Conservation (phyloP, 495 filamentous ascomycete genomes). For the Penicillium riverlandense region DNA sequence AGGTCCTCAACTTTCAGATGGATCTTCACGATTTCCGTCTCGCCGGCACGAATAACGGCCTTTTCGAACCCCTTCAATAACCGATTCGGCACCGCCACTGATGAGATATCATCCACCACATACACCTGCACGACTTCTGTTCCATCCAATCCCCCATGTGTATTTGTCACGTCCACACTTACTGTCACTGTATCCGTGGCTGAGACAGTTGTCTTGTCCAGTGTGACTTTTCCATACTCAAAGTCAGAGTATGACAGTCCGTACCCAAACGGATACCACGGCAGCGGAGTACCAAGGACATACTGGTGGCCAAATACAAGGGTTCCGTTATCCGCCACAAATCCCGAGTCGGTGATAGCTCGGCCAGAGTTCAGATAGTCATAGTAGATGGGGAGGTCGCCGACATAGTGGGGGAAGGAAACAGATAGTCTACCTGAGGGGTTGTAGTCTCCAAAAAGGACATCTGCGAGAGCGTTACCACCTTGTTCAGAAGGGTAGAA, state of each 20-base stretch:
- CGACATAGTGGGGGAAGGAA: slow-evolving; percentile 58
- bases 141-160: slow-evolving; percentile 44
- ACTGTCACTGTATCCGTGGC: slow-evolving; percentile 38
- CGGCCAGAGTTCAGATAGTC: slow-evolving; percentile 65
- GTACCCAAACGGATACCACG: slow-evolving; percentile 62
- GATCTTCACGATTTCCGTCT: slow-evolving; percentile 50
- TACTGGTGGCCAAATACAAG: slow-evolving; percentile 60
- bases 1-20: slow-evolving; percentile 42
- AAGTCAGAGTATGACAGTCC: slow-evolving; percentile 62
- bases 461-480: slow-evolving; percentile 57
- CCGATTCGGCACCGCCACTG: slow-evolving; percentile 57
- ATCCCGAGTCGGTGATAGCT: slow-evolving; percentile 39
- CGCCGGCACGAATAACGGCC: slow-evolving; percentile 51
- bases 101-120: slow-evolving; percentile 50
- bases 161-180: slow-evolving; percentile 49
- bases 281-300: slow-evolving; percentile 49
- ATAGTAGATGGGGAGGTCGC: slow-evolving; percentile 61
- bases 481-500: slow-evolving; percentile 63
- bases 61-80: slow-evolving; percentile 63
- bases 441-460: slow-evolving; percentile 60
- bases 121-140: slow-evolving; percentile 67
- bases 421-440: slow-evolving; percentile 62
- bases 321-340: slow-evolving; percentile 44
- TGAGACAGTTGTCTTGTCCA: slow-evolving; percentile 37
- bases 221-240: slow-evolving; percentile 40